Evolutionary conservation across 495 filamentous ascomycete species (phyloP).

Genomic region (Hyphodiscus hymeniophilus): DNA sequence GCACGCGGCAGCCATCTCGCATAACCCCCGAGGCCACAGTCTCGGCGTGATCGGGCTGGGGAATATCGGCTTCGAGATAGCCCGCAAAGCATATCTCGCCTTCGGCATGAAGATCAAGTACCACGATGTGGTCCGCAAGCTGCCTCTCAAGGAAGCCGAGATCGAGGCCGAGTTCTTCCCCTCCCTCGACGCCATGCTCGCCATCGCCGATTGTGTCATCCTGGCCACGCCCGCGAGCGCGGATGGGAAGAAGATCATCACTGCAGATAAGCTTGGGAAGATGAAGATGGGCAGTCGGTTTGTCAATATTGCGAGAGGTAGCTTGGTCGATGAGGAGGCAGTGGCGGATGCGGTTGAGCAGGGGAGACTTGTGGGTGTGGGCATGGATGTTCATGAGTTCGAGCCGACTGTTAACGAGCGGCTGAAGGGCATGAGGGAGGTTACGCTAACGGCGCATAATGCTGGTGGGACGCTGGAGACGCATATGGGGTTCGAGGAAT

Average conservation of each 20-base stretch:
- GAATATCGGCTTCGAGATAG: conserved; percentile 59
- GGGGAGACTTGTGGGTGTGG: conserved; percentile 43
- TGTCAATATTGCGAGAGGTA: conserved; percentile 67
- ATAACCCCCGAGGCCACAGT: conserved; percentile 38
- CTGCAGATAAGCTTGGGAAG: conserved; percentile 35
- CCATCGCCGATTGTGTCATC: conserved; percentile 53
- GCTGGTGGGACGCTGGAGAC: conserved; percentile 66
- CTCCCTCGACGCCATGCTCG: conserved; percentile 44
- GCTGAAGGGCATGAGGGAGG: conserved; percentile 27
- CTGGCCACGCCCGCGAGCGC: conserved; percentile 56
- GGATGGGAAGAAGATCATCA: conserved; percentile 48
- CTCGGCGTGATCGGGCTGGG: conserved; percentile 54
- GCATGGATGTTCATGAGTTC: conserved; percentile 60
- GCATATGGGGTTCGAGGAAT: conserved; percentile 59
- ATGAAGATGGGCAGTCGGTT: conserved; percentile 53
- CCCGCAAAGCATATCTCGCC: conserved; percentile 47
- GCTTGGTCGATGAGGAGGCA: conserved; percentile 61
- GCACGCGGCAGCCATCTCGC: conserved; percentile 40
- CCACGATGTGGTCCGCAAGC: conserved; percentile 55
- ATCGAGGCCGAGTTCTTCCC: conserved; percentile 43
- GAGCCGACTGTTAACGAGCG: conserved; percentile 31
- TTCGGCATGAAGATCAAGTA: conserved; percentile 66
- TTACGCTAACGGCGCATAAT: conserved; percentile 61
- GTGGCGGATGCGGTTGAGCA: conserved; percentile 53
- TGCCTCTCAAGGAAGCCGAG: conserved; percentile 28